Base-by-base conservation (phyloP, 2,329 filamentous ascomycete species). In the Colletotrichum melonis region DNA sequence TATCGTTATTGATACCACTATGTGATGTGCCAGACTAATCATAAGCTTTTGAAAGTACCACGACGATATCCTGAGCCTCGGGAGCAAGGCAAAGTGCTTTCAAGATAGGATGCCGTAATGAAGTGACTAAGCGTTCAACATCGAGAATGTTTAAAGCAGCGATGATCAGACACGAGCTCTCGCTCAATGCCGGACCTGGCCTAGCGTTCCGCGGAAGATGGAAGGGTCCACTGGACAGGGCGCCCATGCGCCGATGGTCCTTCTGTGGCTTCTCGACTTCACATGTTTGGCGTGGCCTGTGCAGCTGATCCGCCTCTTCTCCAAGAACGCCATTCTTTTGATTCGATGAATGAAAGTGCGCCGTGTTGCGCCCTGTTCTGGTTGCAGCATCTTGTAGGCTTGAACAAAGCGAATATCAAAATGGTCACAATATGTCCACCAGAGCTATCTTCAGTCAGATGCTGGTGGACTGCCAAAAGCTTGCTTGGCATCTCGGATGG, bases 151-250 rank as follows among this genome's bases (percentile, higher is more conserved):
- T 16, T 12, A 46, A 60, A 49, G 64, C 32, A 52, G 64, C 38
- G 14, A 9, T 16, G 54, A 9, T 59, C 32, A 52, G 30, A 58
- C 65, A 64, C 66, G 66, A 69, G 69, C 54, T 42, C 42, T 22
- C 49, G 35, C 26, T 46, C n/a, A 46, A 57, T 38, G 49, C 67
- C 46, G 71, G 57, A 32, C 69, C 16, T 58, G 46, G 60, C 38
- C 62, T 71, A 73, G 67, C 62, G 55, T 57, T 5, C 66, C 71
- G 72, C 68, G 72, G 72, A 74, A 68, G 72, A 28, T 67, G 72
- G 63, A 64, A 74, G 38, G 49, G 5, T 52, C 62, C 68, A 62
- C 71, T 46, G 35, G 26, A 16, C 32, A 60, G 32, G 59, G 67
- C 42, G 60, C 55, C 70, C 54, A 65, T 73, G 59, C 67, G 14